Evolutionary conservation across 352 stramenopile species (phyloP), one percentile per base, ranked within the genome.

Genomic region (Phytopythium mirpurense): DNA sequence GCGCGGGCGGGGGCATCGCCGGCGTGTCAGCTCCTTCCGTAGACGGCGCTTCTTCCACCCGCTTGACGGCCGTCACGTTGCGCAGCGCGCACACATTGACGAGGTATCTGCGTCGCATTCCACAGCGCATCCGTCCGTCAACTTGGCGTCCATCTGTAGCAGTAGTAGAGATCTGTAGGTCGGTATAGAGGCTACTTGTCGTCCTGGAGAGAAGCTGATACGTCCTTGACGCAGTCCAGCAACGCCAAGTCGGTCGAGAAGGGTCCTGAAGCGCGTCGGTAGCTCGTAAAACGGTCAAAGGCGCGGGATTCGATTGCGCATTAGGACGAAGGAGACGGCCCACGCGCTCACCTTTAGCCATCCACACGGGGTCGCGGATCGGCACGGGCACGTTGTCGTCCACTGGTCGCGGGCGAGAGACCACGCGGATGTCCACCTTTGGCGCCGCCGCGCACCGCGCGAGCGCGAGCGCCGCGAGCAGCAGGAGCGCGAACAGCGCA

Each of bases 401-500:
- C 27, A 48, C 19, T 51, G 54, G 41, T 0, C 51, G 54, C 16
- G 71, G 63, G 1, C 78, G 75, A 44, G 66, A 43, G 18, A 88
- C 68, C 26, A 91, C 57, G 8, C 66, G 68, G 47, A 91, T 91
- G n/a, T 71, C 60, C n/a, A 87, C 67, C 47, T 71, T 86, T 21
- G 70, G 75, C 2, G 67, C 67, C 18, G 65, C 80, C 0, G 48
- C 42, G 40, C 73, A 81, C 1, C 77, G 45, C 43, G 60, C 57
- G 21, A 74, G n/a, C 23, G 49, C 53, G 38, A 52, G 55, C 44
- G 56, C 32, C 32, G 34, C 56, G 16, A 37, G 24, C 27, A 66
- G 23, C 29, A 56, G 4, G n/a, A 24, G 10, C n/a, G n/a, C n/a
- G n/a, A 26, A 19, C 34, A 4, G 34, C 34, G 18, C 18, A n/a